These are phyloP conservation scores for Aspergillus avenaceus DNA, from an alignment of 495 filamentous ascomycete genomes.

Conservation along the genomic window DNA sequence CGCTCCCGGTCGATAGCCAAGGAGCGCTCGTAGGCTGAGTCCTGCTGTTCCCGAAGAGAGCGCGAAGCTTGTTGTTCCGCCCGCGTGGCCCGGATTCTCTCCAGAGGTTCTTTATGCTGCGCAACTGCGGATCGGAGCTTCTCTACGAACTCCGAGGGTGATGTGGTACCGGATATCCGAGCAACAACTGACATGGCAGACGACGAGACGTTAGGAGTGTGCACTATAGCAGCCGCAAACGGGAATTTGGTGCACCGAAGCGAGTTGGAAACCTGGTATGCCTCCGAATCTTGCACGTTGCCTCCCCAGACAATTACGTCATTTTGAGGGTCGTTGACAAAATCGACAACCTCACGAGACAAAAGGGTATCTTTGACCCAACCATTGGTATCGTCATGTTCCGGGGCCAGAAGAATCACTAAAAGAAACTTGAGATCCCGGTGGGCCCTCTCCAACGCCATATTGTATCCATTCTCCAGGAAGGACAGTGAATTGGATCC, in stretches of 20 bases:
- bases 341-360: conserved; percentile 65
- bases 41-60: conserved; percentile 75
- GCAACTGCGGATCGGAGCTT: conserved; percentile 67
- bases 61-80: conserved; percentile 72
- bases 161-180: conserved; percentile 65
- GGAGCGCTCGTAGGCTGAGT: conserved; percentile 87
- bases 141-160: conserved; percentile 61
- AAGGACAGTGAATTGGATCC: conserved; percentile 65
- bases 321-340: conserved; percentile 65
- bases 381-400: conserved; percentile 85
- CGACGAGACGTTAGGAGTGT: conserved; percentile 75
- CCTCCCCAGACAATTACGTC: conserved; percentile 88
- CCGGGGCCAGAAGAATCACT: conserved; percentile 79
- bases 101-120: conserved; percentile 65
- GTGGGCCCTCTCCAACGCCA: conserved; percentile 83
- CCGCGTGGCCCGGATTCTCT: conserved; percentile 62
- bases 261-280: conserved; percentile 81
- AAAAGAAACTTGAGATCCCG: conserved; percentile 85
- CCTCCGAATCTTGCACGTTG: conserved; percentile 85
- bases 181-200: conserved; percentile 83
- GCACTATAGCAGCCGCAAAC: conserved; percentile 76
- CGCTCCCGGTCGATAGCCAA: conserved; percentile 84
- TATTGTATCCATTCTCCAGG: conserved; percentile 82
- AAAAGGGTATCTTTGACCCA: conserved; percentile 82
- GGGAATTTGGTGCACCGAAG: conserved; percentile 87